Evolutionary conservation across 2,329 filamentous ascomycete species (phyloP), one percentile per base, ranked within the genome.

Genomic region (Aschersonia sp.): DNA sequence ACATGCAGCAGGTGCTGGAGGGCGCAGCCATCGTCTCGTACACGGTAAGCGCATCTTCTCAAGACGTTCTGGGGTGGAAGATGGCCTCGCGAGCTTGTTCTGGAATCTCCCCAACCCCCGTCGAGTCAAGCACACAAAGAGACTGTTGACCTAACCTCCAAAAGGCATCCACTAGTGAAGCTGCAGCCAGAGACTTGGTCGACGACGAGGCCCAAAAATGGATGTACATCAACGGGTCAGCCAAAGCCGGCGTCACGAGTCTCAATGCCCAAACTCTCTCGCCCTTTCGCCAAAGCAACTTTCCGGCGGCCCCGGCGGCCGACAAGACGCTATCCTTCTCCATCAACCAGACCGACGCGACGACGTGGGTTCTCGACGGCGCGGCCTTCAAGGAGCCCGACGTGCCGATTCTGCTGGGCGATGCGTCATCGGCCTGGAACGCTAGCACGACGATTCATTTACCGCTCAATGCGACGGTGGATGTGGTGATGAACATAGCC

Each of bases 1-100:
- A 49, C 35, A 49, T 49, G 48, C 40, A 46, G 40, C 44, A 49
- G 45, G 44, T 45, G n/a, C 12, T 45, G 44, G 44, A 49, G 30
- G 44, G 44, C 38, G 31, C 31, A 12, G 44, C 48, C 5, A 46
- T 44, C 12, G 31, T 49, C 12, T 31, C 44, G 4, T 49, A 49
- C 41, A 35, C 48, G 20, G 44, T 45, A n/a, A 43, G 40, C 20
- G 20, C 20, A 20, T 20, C 20, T 20, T 20, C 20, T 20, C 20
- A 20, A 20, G 20, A 20, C 20, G 20, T 20, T 20, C 20, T 20
- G 20, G 20, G 20, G 20, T 20, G 20, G 20, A 20, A 20, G 20
- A 20, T 20, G 20, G 20, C 20, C 20, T 38, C 35, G 35, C 7
- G 7, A 38, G 7, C 7, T 7, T 7, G 35, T 38, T 38, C 35